Conservation (phyloP, 2,329 filamentous ascomycete species). For the Pseudogymnoascus sp. region DNA sequence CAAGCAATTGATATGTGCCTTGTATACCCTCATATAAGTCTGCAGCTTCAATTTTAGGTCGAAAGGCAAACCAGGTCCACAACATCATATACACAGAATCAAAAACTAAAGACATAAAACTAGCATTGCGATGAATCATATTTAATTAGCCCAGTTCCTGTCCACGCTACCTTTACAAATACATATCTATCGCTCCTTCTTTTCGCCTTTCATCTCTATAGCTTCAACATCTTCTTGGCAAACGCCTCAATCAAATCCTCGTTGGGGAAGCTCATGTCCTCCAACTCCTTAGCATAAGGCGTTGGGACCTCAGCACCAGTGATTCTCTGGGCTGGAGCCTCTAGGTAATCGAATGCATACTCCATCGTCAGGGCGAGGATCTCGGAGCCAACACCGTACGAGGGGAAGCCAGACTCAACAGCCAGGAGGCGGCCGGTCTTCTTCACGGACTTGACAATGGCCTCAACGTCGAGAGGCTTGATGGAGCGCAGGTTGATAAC, state of each 20-base stretch:
- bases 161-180: constrained; percentile 8
- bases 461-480: constrained; percentile 92
- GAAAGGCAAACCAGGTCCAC: background rate
- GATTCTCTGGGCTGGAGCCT: constrained; percentile 86
- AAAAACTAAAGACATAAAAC: background rate
- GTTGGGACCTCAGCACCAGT: constrained; percentile 97
- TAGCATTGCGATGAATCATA: constrained; percentile 1
- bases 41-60: background rate
- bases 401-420: constrained; percentile 93
- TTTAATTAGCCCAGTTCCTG: constrained; percentile 7
- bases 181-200: constrained; percentile 3
- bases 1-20: background rate
- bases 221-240: constrained; percentile 77
- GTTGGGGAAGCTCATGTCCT: constrained; percentile 92
- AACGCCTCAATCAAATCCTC: constrained; percentile 82
- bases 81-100: background rate
- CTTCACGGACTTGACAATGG: constrained; percentile 95
- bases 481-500: constrained; percentile 97
- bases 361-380: constrained; percentile 93
- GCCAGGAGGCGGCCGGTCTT: constrained; percentile 90
- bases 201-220: constrained; percentile 42
- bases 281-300: constrained; percentile 84
- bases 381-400: constrained; percentile 86
- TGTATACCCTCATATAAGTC: background rate
- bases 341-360: constrained; percentile 96